These are phyloP conservation scores for Cutaneotrichosporon spelunceum DNA, from an alignment of 1,284 basidiomycete species.

Conservation along the genomic window DNA sequence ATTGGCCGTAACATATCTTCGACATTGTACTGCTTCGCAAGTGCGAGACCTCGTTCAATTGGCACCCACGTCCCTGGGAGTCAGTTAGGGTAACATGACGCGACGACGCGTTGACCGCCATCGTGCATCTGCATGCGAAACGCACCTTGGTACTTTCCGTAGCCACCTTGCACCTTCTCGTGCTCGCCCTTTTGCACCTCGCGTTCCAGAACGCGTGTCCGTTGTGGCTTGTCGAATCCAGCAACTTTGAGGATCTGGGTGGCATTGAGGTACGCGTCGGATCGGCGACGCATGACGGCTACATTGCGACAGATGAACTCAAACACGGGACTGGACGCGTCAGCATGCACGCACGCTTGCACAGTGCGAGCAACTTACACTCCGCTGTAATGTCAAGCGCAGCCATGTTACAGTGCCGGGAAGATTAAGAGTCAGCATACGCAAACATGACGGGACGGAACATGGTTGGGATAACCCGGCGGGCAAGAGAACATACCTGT, in stretches of 20 bases:
- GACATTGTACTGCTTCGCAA: slow-evolving; percentile 93
- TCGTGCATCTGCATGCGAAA: slow-evolving; percentile 12
- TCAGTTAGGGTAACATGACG: slow-evolving; percentile 8
- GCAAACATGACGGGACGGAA: not conserved
- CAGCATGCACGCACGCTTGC: not conserved
- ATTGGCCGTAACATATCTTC: slow-evolving; percentile 85
- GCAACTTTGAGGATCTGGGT: slow-evolving; percentile 99
- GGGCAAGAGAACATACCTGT: slow-evolving; percentile 26
- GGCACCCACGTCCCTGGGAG: slow-evolving; percentile 94
- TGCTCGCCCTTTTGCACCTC: slow-evolving; percentile 99
- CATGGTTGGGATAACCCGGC: not conserved
- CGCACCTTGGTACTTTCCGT: slow-evolving; percentile 98
- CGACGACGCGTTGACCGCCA: not conserved
- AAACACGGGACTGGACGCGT: slow-evolving; percentile 46
- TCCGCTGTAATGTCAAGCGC: slow-evolving; percentile 37
- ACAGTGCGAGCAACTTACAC: slow-evolving; percentile 44
- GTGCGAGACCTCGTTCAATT: slow-evolving; percentile 77
- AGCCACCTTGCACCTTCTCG: slow-evolving; percentile 99
- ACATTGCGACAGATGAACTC: slow-evolving; percentile 82
- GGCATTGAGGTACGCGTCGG: slow-evolving; percentile 97
- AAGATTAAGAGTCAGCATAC: slow-evolving; percentile 12
- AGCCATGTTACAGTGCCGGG: not conserved
- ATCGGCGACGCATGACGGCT: slow-evolving; percentile 93
- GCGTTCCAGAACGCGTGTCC: slow-evolving; percentile 93
- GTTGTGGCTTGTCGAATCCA: slow-evolving; percentile 97